These are phyloP conservation scores for Dacryopinax primogenitus DNA, from an alignment of 768 basidiomycete species.

Conservation along the genomic window DNA sequence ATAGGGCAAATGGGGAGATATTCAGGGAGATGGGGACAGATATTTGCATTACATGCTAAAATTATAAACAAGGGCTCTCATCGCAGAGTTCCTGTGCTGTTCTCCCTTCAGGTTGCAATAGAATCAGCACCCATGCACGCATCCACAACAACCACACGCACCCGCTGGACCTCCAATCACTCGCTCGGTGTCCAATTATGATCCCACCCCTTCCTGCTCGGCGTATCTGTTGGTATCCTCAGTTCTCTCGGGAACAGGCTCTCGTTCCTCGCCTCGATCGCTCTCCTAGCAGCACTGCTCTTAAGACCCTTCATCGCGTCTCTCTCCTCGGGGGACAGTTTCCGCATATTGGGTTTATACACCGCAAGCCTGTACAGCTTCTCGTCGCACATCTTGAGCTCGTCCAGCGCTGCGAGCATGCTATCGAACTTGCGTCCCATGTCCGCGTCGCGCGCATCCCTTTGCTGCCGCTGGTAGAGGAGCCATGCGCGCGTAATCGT, in stretches of 20 bases:
- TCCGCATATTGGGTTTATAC: conserved; percentile 42
- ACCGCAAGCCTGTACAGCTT: conserved; percentile 19
- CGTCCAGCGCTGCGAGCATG: conserved; percentile 78
- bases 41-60: too few relatives aligned
- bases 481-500: conserved; percentile 88
- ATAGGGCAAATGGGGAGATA: too few relatives aligned
- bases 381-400: conserved; percentile 36
- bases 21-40: too few relatives aligned
- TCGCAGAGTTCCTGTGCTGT: too few relatives aligned
- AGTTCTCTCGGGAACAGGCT: conserved; percentile 75
- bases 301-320: conserved; percentile 49
- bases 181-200: conserved; percentile 65
- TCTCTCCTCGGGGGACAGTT: conserved; percentile 53
- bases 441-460: conserved; percentile 56
- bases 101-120: too few relatives aligned
- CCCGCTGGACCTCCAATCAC: too few relatives aligned
- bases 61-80: too few relatives aligned
- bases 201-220: conserved; percentile 68
- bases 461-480: conserved; percentile 60
- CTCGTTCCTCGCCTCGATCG: conserved; percentile 46
- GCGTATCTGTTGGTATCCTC: conserved; percentile 74
- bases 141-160: too few relatives aligned
- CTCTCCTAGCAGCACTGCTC: conserved; percentile 46
- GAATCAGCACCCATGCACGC: too few relatives aligned
- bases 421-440: conserved; percentile 61